Base-by-base conservation (phyloP, 2,329 filamentous ascomycete genomes). In the Ophiocordyceps sinensis region DNA sequence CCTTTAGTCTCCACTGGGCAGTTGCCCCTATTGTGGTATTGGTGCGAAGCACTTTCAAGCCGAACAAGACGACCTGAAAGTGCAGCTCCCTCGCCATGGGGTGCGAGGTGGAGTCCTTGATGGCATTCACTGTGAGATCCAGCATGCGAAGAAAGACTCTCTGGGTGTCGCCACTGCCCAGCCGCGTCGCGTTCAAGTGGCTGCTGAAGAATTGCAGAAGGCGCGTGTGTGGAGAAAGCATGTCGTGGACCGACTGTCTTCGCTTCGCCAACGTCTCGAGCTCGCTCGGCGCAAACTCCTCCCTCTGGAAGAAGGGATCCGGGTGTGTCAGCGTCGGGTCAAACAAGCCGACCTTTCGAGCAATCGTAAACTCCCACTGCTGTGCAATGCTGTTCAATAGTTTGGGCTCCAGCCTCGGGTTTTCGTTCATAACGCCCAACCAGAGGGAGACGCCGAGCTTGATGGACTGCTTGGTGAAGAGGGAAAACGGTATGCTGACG, bases 341-440 rank as follows among this genome's bases (percentile, higher is more conserved):
- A 63, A 98, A 98, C 19, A 96, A 71, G 11, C 91, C 91, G 40
- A 82, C 73, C 46, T 76, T 77, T 50, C 76, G 79, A 44, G 84
- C 74, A 37, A 95, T 79, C 4, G 83, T 91, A 43, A 73, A 70
- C 59, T 96, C 89, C 85, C 89, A 98, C 47, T 89, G 84, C 54
- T 91, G 82, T 10, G 83, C 82, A 51, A 96, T 85, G 56, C 94
- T 86, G 40, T 79, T 79, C 28, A 98, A 64, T 42, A 99, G 77
- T 45, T 87, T 79, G 9, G 89, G 75, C 59, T 94, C 87, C 61
- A 95, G 80, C 42, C 76, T 75, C 3, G 88, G 85, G 53, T 94
- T 96, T 58, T 98, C 91, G 52, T 96, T 91, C 53, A 96, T 93
- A 13, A 96, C 85, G 23, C 91, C 91, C 45, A 95, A 77, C 91